These are phyloP conservation scores for Geotrichum fermentans DNA, from an alignment of 1,139 yeast genomes.

Conservation along the genomic window DNA sequence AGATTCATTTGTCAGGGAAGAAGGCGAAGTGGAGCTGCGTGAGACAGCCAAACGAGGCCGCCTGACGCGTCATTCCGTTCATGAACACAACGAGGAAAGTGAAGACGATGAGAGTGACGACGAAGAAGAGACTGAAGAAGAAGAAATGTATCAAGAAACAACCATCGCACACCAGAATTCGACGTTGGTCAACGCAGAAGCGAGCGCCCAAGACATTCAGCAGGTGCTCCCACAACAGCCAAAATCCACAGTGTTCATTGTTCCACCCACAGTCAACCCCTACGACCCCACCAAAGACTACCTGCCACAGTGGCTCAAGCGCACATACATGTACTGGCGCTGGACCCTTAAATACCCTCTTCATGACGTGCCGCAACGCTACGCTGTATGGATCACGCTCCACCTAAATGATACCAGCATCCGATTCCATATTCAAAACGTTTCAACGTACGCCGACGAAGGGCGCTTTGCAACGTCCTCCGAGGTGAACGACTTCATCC, in stretches of 20 bases:
- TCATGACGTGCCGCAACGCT: conserved; percentile 17
- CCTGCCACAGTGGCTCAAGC: conserved; percentile 17
- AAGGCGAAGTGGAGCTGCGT: neutral
- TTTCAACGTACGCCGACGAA: conserved; percentile 1
- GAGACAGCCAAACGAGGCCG: neutral
- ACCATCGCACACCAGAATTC: neutral
- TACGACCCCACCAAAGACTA: conserved; percentile 18
- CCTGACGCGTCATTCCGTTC: neutral
- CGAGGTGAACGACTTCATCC: conserved; percentile 17
- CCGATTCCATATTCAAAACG: conserved; percentile 14
- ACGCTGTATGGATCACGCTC: conserved; percentile 17
- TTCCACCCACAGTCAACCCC: conserved; percentile 15
- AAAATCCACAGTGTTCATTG: conserved; percentile 1
- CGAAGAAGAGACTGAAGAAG: conserved; percentile 1
- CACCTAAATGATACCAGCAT: conserved; percentile 13
- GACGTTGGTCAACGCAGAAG: neutral
- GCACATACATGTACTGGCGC: conserved; percentile 20
- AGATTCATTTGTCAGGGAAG: conserved; percentile 5
- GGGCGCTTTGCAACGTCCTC: conserved; percentile 5
- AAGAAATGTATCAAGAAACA: neutral
- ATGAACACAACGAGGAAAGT: neutral
- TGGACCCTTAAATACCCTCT: conserved; percentile 15
- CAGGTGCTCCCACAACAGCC: neutral
- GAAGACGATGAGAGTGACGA: neutral
- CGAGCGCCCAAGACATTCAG: neutral